phyloP scores from a whole-genome alignment of 352 stramenopile species.

The Phytophthora meadii region DNA sequence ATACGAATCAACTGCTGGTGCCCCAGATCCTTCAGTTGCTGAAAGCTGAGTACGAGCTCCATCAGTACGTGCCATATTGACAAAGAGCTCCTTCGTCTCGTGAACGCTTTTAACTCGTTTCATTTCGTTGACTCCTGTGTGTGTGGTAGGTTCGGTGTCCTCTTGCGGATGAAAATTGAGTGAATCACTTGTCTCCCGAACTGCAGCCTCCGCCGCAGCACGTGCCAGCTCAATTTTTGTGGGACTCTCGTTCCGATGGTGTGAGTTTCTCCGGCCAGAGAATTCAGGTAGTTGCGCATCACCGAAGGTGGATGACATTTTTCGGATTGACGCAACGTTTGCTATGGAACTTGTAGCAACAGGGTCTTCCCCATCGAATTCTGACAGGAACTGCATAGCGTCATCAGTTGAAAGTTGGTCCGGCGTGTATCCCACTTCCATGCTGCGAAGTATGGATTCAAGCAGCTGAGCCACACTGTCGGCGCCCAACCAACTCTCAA shows the following conservation, averaged over 20 bases:
- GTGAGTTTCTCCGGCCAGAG: constrained; percentile 14
- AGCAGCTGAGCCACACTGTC: constrained; percentile 64
- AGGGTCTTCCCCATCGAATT: constrained; percentile 38
- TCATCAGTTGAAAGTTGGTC: constrained; percentile 51
- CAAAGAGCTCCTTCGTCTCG: constrained; percentile 66
- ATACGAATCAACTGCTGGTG: constrained; percentile 9
- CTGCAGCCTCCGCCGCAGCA: constrained; percentile 19
- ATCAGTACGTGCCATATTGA: constrained; percentile 34
- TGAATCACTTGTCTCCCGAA: constrained; percentile 12
- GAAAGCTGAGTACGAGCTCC: constrained; percentile 10
- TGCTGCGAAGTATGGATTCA: constrained; percentile 69
- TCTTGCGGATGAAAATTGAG: constrained; percentile 18
- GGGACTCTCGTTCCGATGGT: constrained; percentile 6
- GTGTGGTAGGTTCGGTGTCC: not conserved
- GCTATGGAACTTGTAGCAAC: constrained; percentile 8
- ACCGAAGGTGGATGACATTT: constrained; percentile 1
- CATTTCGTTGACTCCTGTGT: constrained; percentile 20
- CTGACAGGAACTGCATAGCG: constrained; percentile 67
- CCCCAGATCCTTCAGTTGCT: constrained; percentile 1
- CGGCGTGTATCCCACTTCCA: constrained; percentile 71
- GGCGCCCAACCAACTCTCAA: constrained; percentile 68
- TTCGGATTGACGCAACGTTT: constrained; percentile 15
- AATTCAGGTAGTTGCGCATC: constrained; percentile 5
- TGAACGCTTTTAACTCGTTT: constrained; percentile 50
- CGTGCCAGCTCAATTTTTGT: constrained; percentile 15